phyloP scores from a whole-genome alignment of 129 eudicot species.

The Lonicera japonica region DNA sequence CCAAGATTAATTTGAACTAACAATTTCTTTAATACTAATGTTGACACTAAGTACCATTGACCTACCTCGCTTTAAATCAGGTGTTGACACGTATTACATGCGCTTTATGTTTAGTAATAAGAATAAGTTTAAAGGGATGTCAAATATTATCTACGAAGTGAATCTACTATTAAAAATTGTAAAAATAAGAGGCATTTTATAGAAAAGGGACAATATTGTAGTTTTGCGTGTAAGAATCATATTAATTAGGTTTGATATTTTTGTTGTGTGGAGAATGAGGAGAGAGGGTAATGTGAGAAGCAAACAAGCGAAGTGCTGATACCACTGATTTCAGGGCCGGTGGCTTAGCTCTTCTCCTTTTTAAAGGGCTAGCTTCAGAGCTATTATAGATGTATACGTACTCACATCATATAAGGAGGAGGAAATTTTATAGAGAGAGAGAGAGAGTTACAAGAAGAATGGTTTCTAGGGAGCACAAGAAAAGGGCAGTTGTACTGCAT shows the following conservation, averaged over 20 bases:
- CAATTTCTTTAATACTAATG: too few species aligned
- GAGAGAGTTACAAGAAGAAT: constrained; percentile 30
- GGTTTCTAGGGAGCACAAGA: constrained; percentile 84
- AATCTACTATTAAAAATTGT: too few species aligned
- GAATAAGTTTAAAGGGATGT: too few species aligned
- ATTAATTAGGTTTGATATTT: constrained; percentile 8
- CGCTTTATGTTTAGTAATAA: too few species aligned
- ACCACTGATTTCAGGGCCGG: constrained; percentile 37
- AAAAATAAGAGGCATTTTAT: neutral
- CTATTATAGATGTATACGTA: constrained; percentile 8
- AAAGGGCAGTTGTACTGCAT: constrained; percentile 55
- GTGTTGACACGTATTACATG: too few species aligned
- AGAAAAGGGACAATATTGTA: constrained; percentile 16
- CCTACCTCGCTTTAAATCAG: too few species aligned
- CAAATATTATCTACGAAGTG: too few species aligned
- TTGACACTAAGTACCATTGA: too few species aligned
- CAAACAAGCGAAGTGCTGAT: constrained; percentile 31
- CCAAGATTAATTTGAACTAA: too few species aligned
- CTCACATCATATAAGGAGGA: neutral
- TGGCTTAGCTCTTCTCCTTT: constrained; percentile 29
- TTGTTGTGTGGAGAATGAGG: constrained; percentile 27
- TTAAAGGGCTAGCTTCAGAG: constrained; percentile 37
- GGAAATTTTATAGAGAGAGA: neutral
- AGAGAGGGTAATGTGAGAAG: constrained; percentile 40
- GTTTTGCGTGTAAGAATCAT: constrained; percentile 1